These are phyloP conservation scores for Groenewaldozyma sp. DNA, from an alignment of 1,139 yeast species.

Conservation along the genomic window DNA sequence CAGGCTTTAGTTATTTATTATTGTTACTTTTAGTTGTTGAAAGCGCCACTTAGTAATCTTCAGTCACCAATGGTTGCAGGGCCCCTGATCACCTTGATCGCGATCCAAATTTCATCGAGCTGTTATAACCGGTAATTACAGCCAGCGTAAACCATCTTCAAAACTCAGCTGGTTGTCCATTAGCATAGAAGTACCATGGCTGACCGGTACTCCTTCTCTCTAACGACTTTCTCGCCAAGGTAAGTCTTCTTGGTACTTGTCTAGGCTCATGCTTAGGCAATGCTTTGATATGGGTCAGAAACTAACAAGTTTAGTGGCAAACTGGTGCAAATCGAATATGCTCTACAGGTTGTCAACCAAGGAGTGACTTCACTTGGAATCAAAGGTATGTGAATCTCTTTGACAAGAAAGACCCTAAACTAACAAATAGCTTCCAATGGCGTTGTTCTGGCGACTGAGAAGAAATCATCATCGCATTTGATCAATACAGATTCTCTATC, in stretches of 20 bases:
- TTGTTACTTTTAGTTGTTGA: too few species aligned
- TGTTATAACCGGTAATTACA: too few species aligned
- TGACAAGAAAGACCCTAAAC: too few species aligned
- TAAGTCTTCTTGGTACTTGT: constrained; percentile 35
- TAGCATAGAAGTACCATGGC: too few species aligned
- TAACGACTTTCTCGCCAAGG: constrained; percentile 95
- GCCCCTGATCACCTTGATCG: too few species aligned
- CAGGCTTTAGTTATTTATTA: too few species aligned
- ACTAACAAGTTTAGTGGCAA: constrained; percentile 56
- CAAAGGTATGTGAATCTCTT: constrained; percentile 37
- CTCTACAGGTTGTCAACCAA: constrained; percentile 92
- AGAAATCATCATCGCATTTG: constrained; percentile 74
- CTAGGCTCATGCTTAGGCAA: neutral
- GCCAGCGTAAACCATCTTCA: too few species aligned
- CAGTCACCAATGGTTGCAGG: too few species aligned
- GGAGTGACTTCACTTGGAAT: constrained; percentile 97
- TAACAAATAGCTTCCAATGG: constrained; percentile 66
- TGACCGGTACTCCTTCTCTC: constrained; percentile 93
- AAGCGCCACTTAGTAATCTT: too few species aligned
- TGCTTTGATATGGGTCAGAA: neutral
- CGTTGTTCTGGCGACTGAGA: constrained; percentile 92
- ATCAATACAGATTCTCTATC: constrained; percentile 65
- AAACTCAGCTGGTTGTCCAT: too few species aligned
- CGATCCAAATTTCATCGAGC: too few species aligned
- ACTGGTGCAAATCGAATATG: constrained; percentile 95